Percentiles rank a stretch among this genome's conserved stretches.
These are phyloP conservation scores for Eleusine coracana DNA, from an alignment of 176 grass and related monocot genomes.

Conservation along the genomic window DNA sequence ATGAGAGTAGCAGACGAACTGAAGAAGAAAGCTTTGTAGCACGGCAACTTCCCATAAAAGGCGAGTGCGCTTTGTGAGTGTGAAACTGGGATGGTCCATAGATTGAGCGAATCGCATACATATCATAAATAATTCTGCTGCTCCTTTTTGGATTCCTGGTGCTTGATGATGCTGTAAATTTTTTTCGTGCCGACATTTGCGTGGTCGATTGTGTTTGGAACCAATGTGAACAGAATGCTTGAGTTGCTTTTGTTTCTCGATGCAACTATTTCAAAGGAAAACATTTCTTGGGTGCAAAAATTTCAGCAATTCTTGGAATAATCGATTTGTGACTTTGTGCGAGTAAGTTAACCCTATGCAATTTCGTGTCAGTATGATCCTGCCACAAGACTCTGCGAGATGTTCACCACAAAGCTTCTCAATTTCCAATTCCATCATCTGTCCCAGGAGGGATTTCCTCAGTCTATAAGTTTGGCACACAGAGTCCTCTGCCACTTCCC, in stretches of 20 bases:
- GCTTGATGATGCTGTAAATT: constrained; percentile 5
- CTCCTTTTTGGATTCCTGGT: constrained; percentile 35
- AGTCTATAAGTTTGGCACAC: background rate
- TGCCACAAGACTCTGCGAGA: background rate
- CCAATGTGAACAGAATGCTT: constrained; percentile 45
- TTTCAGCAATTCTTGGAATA: background rate
- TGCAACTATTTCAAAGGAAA: background rate
- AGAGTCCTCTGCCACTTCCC: background rate
- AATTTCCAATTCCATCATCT: background rate
- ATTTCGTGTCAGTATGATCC: background rate
- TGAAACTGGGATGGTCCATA: constrained; percentile 27
- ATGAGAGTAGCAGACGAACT: background rate
- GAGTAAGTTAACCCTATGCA: background rate
- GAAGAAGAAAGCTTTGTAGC: constrained; percentile 31
- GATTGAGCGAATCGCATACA: constrained; percentile 13
- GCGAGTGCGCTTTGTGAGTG: constrained; percentile 39
- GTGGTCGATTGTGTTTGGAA: constrained; percentile 37
- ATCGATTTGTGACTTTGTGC: background rate
- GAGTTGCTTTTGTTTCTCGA: background rate
- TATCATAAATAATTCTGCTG: background rate
- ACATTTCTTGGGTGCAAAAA: background rate
- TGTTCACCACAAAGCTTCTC: background rate
- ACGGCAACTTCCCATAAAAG: constrained; percentile 46
- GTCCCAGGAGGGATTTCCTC: background rate
- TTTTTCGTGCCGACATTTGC: constrained; percentile 30